Conservation (phyloP, 2,329 filamentous ascomycete genomes). For the Trichoderma atrobrunneum region DNA sequence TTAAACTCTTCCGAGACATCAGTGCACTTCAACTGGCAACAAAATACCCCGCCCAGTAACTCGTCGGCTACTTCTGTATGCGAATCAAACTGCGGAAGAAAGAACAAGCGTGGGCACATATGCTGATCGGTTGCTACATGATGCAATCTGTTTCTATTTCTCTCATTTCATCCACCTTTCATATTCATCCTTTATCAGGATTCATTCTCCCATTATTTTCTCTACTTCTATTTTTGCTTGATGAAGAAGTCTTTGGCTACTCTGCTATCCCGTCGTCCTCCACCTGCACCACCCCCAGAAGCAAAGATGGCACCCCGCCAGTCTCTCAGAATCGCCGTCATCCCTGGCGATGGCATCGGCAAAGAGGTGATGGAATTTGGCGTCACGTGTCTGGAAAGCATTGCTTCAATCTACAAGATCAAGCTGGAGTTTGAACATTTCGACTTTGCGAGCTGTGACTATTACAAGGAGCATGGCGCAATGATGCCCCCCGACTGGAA, state of each 20-base stretch:
- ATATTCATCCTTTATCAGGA: background rate
- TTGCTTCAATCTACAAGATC: conserved; percentile 52
- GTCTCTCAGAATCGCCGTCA: conserved; percentile 36
- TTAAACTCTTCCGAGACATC: background rate
- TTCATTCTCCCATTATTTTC: background rate
- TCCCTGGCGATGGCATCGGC: conserved; percentile 63
- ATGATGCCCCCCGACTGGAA: conserved; percentile 47
- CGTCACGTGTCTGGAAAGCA: conserved; percentile 38
- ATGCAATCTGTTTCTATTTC: background rate
- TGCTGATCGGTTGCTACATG: background rate
- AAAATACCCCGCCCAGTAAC: background rate
- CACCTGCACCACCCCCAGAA: background rate
- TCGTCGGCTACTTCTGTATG: conserved; percentile 7
- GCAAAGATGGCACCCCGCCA: background rate
- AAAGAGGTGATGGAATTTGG: conserved; percentile 51
- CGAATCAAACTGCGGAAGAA: conserved; percentile 1
- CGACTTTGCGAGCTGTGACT: conserved; percentile 64
- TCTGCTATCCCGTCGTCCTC: background rate
- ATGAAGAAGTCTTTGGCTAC: background rate
- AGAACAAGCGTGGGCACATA: background rate
- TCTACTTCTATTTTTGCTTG: background rate
- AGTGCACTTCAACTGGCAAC: background rate
- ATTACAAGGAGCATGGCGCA: conserved; percentile 45
- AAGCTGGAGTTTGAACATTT: conserved; percentile 60
- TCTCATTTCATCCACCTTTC: background rate